These are phyloP conservation scores for Beauveria bassiana DNA, from an alignment of 2,329 filamentous ascomycete genomes.

Conservation along the genomic window DNA sequence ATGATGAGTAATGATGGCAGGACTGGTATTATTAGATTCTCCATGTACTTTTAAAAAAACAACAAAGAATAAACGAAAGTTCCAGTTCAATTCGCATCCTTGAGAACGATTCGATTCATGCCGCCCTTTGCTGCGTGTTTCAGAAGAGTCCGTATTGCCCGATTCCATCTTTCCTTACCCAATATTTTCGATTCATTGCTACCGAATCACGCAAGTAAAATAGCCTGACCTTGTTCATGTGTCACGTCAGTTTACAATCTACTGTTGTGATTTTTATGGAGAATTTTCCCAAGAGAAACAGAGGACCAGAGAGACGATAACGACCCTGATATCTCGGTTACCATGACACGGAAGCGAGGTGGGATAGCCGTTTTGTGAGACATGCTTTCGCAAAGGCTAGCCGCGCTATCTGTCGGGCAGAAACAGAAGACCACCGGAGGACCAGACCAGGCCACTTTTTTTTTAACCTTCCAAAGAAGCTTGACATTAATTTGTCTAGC, in stretches of 20 bases:
- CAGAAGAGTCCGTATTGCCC: no score
- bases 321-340: background rate
- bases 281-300: no score
- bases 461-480: constrained; percentile 36
- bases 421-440: constrained; percentile 47
- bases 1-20: background rate
- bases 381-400: constrained; percentile 47
- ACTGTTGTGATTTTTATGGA: no score
- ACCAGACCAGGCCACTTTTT: constrained; percentile 39
- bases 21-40: no score
- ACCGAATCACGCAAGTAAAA: background rate
- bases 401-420: constrained; percentile 52
- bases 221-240: background rate
- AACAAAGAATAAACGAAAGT: no score
- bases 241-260: background rate
- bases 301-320: no score
- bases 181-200: background rate
- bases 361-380: constrained; percentile 43
- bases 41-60: background rate
- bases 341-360: constrained; percentile 4
- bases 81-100: no score
- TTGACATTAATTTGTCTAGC: constrained; percentile 54
- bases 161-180: background rate
- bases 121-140: no score
- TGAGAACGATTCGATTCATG: no score